These are phyloP conservation scores for Sicyos baderoa DNA, from an alignment of 306 rosid species.

Conservation along the genomic window DNA sequence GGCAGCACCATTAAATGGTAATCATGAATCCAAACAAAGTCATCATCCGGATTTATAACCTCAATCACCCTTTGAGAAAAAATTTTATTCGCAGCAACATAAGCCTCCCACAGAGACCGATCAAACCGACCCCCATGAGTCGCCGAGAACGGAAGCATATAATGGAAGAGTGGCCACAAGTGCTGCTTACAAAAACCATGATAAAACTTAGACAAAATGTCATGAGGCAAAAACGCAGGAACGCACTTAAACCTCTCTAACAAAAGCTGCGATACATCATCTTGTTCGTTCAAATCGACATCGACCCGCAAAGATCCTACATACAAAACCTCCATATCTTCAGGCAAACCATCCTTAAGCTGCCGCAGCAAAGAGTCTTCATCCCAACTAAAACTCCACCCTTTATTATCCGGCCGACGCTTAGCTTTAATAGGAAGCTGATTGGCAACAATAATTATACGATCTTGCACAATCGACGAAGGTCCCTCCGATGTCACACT, in stretches of 20 bases:
- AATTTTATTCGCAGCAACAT: slow-evolving; percentile 62
- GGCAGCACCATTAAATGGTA: slow-evolving; percentile 68
- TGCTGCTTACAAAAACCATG: slow-evolving; percentile 68
- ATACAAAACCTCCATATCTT: slow-evolving; percentile 58
- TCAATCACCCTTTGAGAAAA: slow-evolving; percentile 60
- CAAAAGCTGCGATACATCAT: slow-evolving; percentile 48
- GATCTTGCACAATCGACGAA: slow-evolving; percentile 40
- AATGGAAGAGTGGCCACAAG: slow-evolving; percentile 62
- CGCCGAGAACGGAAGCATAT: slow-evolving; percentile 59
- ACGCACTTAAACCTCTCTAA: slow-evolving; percentile 60
- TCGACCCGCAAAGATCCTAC: slow-evolving; percentile 53
- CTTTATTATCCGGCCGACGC: slow-evolving; percentile 45
- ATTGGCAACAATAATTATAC: slow-evolving; percentile 49
- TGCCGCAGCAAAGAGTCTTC: slow-evolving; percentile 48
- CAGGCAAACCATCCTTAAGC: slow-evolving; percentile 52
- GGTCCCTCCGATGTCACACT: slow-evolving; percentile 53
- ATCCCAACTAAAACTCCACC: slow-evolving; percentile 60
- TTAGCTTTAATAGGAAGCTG: slow-evolving; percentile 53
- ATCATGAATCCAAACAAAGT: slow-evolving; percentile 64
- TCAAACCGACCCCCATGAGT: slow-evolving; percentile 57
- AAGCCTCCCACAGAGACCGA: slow-evolving; percentile 58
- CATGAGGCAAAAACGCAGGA: slow-evolving; percentile 51
- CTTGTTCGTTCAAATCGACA: slow-evolving; percentile 42
- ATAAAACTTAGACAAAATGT: slow-evolving; percentile 42
- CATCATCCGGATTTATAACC: slow-evolving; percentile 62